Conservation (phyloP, 495 filamentous ascomycete genomes). For the Pyrenula aspistea region DNA sequence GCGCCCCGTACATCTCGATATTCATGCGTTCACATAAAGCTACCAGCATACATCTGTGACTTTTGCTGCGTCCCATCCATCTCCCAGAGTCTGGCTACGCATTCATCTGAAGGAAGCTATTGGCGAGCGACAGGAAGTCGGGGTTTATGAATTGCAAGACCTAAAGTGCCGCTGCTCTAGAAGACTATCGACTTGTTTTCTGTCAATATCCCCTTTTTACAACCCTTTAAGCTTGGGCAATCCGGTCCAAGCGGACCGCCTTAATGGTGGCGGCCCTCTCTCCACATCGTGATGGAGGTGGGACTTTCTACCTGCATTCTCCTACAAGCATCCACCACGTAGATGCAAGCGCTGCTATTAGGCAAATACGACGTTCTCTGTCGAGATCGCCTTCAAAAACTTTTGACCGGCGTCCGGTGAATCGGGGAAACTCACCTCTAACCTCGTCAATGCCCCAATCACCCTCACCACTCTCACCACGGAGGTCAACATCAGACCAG, state of each 20-base stretch:
- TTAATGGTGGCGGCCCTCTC: conserved; percentile 41
- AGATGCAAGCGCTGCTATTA: conserved; percentile 63
- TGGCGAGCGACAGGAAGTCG: too few relatives aligned
- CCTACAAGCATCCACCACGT: conserved; percentile 72
- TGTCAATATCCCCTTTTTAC: too few relatives aligned
- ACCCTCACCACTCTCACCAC: conserved; percentile 39
- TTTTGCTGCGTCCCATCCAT: too few relatives aligned
- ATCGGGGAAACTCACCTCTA: conserved; percentile 42
- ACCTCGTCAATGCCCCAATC: conserved; percentile 28
- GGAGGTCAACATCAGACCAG: conserved; percentile 28
- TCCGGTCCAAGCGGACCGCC: background rate
- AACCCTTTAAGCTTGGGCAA: background rate
- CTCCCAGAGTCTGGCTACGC: too few relatives aligned
- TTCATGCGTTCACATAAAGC: too few relatives aligned
- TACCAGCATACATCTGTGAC: too few relatives aligned
- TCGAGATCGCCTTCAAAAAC: conserved; percentile 78
- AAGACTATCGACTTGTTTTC: too few relatives aligned
- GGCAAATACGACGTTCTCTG: conserved; percentile 69
- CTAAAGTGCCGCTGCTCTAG: too few relatives aligned
- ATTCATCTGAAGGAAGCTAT: too few relatives aligned
- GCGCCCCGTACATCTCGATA: too few relatives aligned
- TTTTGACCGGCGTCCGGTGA: conserved; percentile 47
- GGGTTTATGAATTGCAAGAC: too few relatives aligned
- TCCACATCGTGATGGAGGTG: conserved; percentile 51
- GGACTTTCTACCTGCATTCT: conserved; percentile 70